A percentile compares a stretch with the other conserved stretches of the same genome.
These are phyloP conservation scores for Phialemoniopsis sp. DNA, from an alignment of 2,329 filamentous ascomycete genomes.

Conservation along the genomic window DNA sequence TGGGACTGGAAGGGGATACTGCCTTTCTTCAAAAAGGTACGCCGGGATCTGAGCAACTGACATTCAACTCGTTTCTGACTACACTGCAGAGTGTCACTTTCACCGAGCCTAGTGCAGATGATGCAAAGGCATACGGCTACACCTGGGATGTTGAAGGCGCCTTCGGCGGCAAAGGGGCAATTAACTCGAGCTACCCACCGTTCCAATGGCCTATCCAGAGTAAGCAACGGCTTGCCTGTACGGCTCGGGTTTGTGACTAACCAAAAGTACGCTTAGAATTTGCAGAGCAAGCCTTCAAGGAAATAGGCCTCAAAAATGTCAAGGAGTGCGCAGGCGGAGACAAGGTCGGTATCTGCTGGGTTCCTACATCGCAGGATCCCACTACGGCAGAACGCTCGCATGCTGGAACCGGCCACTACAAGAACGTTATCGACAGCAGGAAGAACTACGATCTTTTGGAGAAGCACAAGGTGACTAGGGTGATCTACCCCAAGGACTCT, in stretches of 20 bases:
- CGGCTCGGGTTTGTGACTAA: no score
- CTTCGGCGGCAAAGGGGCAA: no score
- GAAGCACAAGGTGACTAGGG: conserved; percentile 19
- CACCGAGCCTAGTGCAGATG: no score
- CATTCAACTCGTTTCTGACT: no score
- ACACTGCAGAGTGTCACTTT: no score
- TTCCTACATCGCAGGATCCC: conserved; percentile 20
- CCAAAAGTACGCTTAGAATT: conserved; percentile 15
- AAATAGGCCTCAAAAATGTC: conserved; percentile 15
- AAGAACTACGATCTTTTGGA: conserved; percentile 7
- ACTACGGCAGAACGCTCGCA: conserved; percentile 19
- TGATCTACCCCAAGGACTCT: conserved; percentile 8
- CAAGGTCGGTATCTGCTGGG: conserved; percentile 24
- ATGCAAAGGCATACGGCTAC: no score
- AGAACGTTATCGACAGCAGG: conserved; percentile 10
- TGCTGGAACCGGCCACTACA: conserved; percentile 22
- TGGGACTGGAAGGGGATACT: conserved; percentile 2
- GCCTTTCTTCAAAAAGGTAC: conserved; percentile 1
- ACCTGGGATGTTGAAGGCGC: no score
- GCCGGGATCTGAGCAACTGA: no score
- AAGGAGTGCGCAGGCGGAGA: conserved; percentile 20
- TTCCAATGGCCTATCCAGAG: no score
- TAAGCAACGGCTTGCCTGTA: neutral
- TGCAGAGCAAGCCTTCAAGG: conserved; percentile 4
- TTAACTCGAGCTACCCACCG: no score